phyloP scores from a whole-genome alignment of 768 basidiomycete species.

The Hygrophorus pudorinus region DNA sequence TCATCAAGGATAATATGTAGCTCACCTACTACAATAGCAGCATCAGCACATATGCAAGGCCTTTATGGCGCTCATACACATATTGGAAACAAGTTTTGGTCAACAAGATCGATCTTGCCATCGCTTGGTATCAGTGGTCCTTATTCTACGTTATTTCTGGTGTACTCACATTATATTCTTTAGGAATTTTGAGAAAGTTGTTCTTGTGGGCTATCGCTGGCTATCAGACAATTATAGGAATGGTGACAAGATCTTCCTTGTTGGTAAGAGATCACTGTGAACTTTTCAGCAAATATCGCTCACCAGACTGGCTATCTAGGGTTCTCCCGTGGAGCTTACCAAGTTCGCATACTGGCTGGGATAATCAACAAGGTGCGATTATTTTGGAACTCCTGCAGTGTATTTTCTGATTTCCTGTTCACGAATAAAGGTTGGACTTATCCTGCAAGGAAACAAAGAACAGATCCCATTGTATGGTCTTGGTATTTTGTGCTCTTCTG shows the following conservation, averaged over 20 bases:
- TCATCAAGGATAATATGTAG: conserved; percentile 23
- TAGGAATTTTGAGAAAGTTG: conserved; percentile 26
- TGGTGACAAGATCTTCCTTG: conserved; percentile 29
- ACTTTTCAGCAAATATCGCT: background rate
- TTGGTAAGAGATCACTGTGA: conserved; percentile 17
- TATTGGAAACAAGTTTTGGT: conserved; percentile 12
- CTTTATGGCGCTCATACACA: conserved; percentile 8
- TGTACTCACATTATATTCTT: too few relatives aligned
- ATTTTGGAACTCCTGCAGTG: too few relatives aligned
- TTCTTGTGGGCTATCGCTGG: conserved; percentile 30
- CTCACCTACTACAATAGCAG: conserved; percentile 33
- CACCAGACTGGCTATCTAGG: conserved; percentile 21
- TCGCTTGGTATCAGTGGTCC: conserved; percentile 21
- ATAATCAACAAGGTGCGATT: conserved; percentile 29
- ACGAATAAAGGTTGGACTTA: conserved; percentile 38
- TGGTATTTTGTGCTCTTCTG: background rate
- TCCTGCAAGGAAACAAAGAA: conserved; percentile 30
- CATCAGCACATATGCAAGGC: conserved; percentile 25
- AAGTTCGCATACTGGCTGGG: conserved; percentile 31
- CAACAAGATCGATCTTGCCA: conserved; percentile 20
- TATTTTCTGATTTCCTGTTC: too few relatives aligned
- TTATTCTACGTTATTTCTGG: background rate
- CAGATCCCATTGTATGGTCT: conserved; percentile 28
- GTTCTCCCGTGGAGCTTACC: conserved; percentile 40
- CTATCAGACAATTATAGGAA: conserved; percentile 26